Evolutionary conservation across 2,329 filamentous ascomycete species (phyloP).

Genomic region (Neopestalotiopsis sp.): DNA sequence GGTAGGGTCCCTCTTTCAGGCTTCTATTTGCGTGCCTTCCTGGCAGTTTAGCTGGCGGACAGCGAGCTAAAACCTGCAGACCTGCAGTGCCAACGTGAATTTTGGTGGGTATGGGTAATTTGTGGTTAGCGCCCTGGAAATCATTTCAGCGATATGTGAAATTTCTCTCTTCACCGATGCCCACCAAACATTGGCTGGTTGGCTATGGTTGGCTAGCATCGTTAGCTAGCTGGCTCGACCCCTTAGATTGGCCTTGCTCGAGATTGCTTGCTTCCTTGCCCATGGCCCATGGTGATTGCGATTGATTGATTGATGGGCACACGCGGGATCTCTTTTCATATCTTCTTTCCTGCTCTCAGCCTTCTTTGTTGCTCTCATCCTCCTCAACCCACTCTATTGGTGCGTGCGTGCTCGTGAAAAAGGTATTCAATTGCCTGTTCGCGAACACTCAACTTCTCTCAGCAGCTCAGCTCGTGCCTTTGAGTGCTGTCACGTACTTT

Average conservation of each 20-base stretch:
- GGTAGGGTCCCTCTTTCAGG: neutral
- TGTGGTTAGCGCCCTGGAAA: constrained; percentile 12
- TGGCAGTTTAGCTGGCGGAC: neutral
- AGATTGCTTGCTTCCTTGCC: neutral
- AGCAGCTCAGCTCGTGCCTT: neutral
- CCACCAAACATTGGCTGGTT: constrained; percentile 16
- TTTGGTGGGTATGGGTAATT: neutral
- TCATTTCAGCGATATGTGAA: constrained; percentile 26
- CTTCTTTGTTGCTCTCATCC: neutral
- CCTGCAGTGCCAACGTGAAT: constrained; percentile 17
- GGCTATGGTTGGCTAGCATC: neutral
- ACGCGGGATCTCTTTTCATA: neutral
- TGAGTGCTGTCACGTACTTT: neutral
- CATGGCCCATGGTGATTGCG: neutral
- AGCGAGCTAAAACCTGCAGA: constrained; percentile 11
- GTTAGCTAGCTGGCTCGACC: neutral
- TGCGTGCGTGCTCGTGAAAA: constrained; percentile 1
- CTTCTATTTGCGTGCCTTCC: neutral
- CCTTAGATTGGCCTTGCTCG: constrained; percentile 1
- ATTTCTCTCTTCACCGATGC: constrained; percentile 35
- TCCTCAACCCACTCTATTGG: constrained; percentile 2
- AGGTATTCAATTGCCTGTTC: constrained; percentile 4
- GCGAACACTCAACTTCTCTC: neutral
- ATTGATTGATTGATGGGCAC: neutral
- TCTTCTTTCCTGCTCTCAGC: neutral